These are phyloP conservation scores for Rhinocladiella mackenziei DNA, from an alignment of 2,329 filamentous ascomycete species.

Conservation along the genomic window DNA sequence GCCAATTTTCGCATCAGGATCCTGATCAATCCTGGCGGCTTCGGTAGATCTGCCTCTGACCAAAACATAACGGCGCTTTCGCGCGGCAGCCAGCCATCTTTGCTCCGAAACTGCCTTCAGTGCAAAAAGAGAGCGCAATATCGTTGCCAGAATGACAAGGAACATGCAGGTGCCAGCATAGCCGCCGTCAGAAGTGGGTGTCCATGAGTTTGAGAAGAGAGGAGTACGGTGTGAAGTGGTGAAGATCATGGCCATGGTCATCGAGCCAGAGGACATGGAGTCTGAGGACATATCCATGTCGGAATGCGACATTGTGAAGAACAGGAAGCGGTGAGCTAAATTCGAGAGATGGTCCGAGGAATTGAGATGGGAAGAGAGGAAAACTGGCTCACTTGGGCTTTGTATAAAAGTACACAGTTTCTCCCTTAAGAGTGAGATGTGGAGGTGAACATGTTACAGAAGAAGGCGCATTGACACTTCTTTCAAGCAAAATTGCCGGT, in stretches of 20 bases:
- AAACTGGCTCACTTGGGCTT: no score
- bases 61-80: constrained; percentile 71
- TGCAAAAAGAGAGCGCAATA: constrained; percentile 69
- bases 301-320: constrained; percentile 14
- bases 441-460: no score
- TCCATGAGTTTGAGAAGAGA: constrained; percentile 68
- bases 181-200: constrained; percentile 62
- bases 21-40: constrained; percentile 56
- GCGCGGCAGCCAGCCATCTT: constrained; percentile 66
- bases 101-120: constrained; percentile 58
- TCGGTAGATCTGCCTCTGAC: constrained; percentile 62
- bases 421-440: no score
- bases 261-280: constrained; percentile 4
- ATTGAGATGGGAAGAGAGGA: no score
- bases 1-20: constrained; percentile 61
- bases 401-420: no score
- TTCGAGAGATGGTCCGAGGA: not conserved
- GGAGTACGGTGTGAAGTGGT: constrained; percentile 59
- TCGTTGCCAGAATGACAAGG: constrained; percentile 68
- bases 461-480: no score
- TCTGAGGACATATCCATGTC: constrained; percentile 5
- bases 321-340: not conserved
- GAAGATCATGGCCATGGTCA: constrained; percentile 40
- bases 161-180: constrained; percentile 94
- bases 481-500: no score